Base-by-base conservation (phyloP, 768 basidiomycete species). In the Suillus tomentosus region DNA sequence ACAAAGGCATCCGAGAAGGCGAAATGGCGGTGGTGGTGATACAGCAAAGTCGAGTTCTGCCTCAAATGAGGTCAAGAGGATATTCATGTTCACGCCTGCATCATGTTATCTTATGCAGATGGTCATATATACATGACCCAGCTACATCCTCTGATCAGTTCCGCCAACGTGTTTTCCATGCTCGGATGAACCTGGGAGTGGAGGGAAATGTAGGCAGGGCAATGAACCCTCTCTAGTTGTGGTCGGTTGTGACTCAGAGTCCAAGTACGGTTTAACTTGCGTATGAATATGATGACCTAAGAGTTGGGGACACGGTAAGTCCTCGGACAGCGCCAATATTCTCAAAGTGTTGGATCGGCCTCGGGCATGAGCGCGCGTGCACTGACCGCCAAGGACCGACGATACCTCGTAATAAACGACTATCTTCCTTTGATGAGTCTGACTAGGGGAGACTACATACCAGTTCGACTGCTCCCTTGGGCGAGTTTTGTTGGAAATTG, bases 51-150 rank as follows among this genome's bases (percentile, higher is more conserved):
- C 31, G 31, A 31, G 31, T 31, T 31, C 31, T 5, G 31, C 31
- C 5, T 31, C 31, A 31, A 31, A 31, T 5, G 31, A 31, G 31
- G 5, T 31, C 31, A 31, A 31, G 31, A 31, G 31, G 31, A 31
- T 31, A 31, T 31, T 94, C 57, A 81, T 94, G 79, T 84, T 99
- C 66, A 84, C 92, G 3, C 77, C 97, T n/a, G 80, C 86, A 5
- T 90, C 85, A 61, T 96, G 93, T 78, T 99, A 95, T 80, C 85
- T 99, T 70, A 89, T 98, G 88, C 98, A 96, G 96, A 90, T 90
- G 79, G 87, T 96, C 72, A 27, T 27, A 95, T 95, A 22, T 98
- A 96, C 77, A 83, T 97, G 74, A 94, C 95, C 1, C 96, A 99
- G 73, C 76, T 97, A 58, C 88, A 98, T 72, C 96, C 96, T 45